Evolutionary conservation across 495 filamentous ascomycete genomes (phyloP), one percentile per base, ranked within the genome.

Genomic region (Penicillium coffeae): DNA sequence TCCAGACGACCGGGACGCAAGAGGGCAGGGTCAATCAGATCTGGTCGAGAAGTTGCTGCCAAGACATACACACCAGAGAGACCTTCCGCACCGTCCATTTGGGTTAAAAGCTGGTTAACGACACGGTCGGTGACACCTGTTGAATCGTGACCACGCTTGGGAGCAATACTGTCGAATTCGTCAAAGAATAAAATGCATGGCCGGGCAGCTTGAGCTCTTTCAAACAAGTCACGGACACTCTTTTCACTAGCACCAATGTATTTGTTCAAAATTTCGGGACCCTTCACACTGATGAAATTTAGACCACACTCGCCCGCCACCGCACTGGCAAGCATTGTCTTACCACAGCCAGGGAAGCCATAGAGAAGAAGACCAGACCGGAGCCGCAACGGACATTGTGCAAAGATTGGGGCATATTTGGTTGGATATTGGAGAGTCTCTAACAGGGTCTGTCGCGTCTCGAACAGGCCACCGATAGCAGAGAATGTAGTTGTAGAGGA

Each of bases 51-150:
- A 1, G 93, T 98, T 12, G 93, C 93, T 21, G 93, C 93, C 3
- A 98, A 81, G 1, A 98, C 93, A 58, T 97, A 97, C 1, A 98
- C 93, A 0, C 94, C 94, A 0, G 84, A 87, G 4, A 97, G 69
- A 14, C 94, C 93, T 63, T 98, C 94, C 1, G 94, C 94, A 59
- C 93, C 93, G 60, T 98, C 93, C 94, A 98, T 98, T 67, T 96
- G 94, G 3, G 93, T 98, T 8, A 98, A 74, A 38, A 98, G 81
- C 72, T 97, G 94, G 62, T 97, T 97, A 55, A 98, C 93, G 1
- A 98, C 93, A n/a, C 93, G 82, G 64, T 97, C 94, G 0, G 94
- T 97, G 21, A 98, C 93, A 40, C 94, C 93, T 0, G 94, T 97
- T 8, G 85, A 90, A 56, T 97, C 94, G 60, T 97, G 94, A 0